phyloP scores from a whole-genome alignment of 345 rosid species.

The Salix viminalis region DNA sequence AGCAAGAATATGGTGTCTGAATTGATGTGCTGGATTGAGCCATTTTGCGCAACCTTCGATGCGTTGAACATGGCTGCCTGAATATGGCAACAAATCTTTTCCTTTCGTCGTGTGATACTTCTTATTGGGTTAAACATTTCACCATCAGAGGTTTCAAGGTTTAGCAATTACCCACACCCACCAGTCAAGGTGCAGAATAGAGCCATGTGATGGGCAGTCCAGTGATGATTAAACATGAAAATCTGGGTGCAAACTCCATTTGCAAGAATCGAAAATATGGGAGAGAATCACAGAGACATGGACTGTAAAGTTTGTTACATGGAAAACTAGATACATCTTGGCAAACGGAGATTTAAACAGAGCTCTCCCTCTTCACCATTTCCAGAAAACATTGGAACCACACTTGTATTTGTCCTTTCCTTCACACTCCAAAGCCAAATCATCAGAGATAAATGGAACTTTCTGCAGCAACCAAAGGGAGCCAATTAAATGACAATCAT shows the following conservation, averaged over 20 bases:
- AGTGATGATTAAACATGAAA: not conserved
- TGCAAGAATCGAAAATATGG: not conserved
- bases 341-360: conserved; percentile 3
- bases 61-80: not conserved
- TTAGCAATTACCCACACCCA: not conserved
- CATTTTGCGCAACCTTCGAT: not conserved
- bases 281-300: not conserved
- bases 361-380: conserved; percentile 58
- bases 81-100: not conserved
- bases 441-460: conserved; percentile 84
- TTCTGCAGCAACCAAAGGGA: conserved; percentile 48
- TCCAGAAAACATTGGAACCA: conserved; percentile 99
- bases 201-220: too few species aligned
- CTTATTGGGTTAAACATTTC: not conserved
- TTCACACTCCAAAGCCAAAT: conserved; percentile 80
- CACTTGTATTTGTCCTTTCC: conserved; percentile 97
- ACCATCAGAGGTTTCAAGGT: not conserved
- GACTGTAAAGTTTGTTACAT: conserved; percentile 9
- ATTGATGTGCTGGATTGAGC: not conserved
- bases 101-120: not conserved
- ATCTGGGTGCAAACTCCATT: not conserved
- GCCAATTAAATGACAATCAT: not conserved
- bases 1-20: not conserved
- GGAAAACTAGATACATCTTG: conserved; percentile 37
- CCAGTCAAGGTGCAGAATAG: not conserved